Evolutionary conservation across 768 basidiomycete genomes (phyloP).

Genomic region (Sistotremastrum suecicum): DNA sequence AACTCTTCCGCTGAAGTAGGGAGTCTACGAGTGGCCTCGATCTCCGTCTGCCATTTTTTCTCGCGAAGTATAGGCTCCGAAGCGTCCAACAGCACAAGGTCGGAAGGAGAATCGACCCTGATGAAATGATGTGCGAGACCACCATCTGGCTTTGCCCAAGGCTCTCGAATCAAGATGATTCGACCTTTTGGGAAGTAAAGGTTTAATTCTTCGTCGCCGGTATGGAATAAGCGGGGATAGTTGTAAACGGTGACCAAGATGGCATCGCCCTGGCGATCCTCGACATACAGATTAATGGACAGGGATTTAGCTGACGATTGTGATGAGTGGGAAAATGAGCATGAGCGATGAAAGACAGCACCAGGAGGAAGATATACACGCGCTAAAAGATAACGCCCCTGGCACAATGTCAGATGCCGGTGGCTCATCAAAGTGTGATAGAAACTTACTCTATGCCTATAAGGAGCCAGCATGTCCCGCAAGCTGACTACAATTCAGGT

Average conservation of each 20-base stretch:
- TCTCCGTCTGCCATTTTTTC: constrained; percentile 1
- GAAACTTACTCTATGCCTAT: too few species aligned
- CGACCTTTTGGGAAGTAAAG: constrained; percentile 16
- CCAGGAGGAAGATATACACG: too few species aligned
- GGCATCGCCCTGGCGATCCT: constrained; percentile 15
- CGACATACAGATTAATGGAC: constrained; percentile 3
- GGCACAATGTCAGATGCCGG: too few species aligned
- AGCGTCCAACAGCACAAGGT: constrained; percentile 12
- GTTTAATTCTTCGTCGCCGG: constrained; percentile 11
- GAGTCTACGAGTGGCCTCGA: background rate
- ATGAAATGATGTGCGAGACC: constrained; percentile 7
- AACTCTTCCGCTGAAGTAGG: constrained; percentile 6
- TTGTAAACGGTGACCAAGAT: constrained; percentile 13
- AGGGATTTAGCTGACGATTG: too few species aligned
- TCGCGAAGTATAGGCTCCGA: constrained; percentile 4
- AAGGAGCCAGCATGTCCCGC: too few species aligned
- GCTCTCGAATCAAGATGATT: constrained; percentile 19
- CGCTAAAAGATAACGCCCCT: too few species aligned
- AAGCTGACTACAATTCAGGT: too few species aligned
- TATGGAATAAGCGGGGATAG: constrained; percentile 13
- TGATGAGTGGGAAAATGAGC: too few species aligned
- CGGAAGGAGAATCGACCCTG: constrained; percentile 18
- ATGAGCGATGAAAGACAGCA: too few species aligned
- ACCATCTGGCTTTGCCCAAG: constrained; percentile 11
- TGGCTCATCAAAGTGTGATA: too few species aligned